These are phyloP conservation scores for Pleurotus citrinopileatus DNA, from an alignment of 768 basidiomycete genomes.

Conservation along the genomic window DNA sequence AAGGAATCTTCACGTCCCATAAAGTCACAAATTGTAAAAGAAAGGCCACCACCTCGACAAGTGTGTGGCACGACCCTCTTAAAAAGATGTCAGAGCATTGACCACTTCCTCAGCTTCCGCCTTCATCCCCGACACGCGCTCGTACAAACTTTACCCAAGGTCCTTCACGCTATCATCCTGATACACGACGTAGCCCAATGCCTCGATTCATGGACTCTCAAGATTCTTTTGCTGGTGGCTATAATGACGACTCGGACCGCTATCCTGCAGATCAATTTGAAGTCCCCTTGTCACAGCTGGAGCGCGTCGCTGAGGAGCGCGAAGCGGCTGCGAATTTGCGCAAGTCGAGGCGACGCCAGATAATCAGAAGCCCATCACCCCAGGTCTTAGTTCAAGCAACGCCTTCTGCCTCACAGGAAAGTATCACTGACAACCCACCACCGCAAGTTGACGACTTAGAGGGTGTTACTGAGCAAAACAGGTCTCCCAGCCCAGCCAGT, in stretches of 20 bases:
- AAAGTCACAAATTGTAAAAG: background rate
- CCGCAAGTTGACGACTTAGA: background rate
- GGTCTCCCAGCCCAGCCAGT: background rate
- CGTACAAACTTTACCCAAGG: constrained; percentile 14
- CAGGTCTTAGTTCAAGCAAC: constrained; percentile 49
- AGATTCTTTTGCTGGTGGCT: constrained; percentile 61
- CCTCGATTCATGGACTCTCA: too few species aligned
- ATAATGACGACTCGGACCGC: constrained; percentile 29
- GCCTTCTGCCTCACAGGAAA: constrained; percentile 42
- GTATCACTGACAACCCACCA: constrained; percentile 8
- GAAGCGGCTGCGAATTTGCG: background rate
- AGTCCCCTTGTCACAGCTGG: constrained; percentile 58
- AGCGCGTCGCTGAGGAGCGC: constrained; percentile 24
- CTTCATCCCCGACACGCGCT: background rate
- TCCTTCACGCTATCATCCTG: constrained; percentile 14
- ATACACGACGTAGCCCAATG: too few species aligned
- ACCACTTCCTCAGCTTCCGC: background rate
- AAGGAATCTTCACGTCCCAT: background rate
- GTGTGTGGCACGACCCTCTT: background rate
- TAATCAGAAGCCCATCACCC: too few species aligned
- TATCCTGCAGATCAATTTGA: constrained; percentile 34
- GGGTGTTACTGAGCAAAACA: too few species aligned
- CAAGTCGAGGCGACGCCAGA: too few species aligned
- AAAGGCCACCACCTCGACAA: background rate
- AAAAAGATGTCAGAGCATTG: background rate